Evolutionary conservation across 352 stramenopile species (phyloP).

Genomic region (Blastocystis sp.): DNA sequence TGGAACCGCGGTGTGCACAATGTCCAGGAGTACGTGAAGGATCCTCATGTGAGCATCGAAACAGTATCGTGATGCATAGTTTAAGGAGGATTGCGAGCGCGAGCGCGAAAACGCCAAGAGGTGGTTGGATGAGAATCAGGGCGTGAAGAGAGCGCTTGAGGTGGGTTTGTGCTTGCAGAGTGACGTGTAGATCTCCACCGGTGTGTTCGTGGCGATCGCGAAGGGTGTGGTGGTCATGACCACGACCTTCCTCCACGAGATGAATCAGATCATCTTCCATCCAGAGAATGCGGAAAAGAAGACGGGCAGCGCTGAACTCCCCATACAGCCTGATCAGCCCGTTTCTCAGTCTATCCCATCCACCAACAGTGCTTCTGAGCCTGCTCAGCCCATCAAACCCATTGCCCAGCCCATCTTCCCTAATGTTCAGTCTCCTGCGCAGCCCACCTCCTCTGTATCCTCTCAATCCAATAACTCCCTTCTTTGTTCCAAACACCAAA

Average conservation of each 20-base stretch:
- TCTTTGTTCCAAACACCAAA: not conserved
- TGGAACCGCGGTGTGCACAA: not conserved
- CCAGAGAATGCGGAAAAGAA: too few species aligned
- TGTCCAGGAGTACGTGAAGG: not conserved
- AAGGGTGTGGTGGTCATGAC: not conserved
- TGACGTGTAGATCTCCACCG: not conserved
- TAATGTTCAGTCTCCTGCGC: too few species aligned
- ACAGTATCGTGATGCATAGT: not conserved
- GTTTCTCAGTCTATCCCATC: too few species aligned
- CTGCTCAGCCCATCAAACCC: too few species aligned
- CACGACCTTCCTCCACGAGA: not conserved
- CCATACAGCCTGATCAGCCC: too few species aligned
- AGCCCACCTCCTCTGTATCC: too few species aligned
- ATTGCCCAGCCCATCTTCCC: too few species aligned
- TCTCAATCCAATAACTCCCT: not conserved
- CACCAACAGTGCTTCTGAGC: too few species aligned
- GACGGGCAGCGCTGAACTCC: too few species aligned
- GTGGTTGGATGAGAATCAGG: not conserved
- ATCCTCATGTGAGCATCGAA: not conserved
- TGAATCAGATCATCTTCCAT: not conserved
- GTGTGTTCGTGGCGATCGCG: not conserved
- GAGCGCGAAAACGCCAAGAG: not conserved
- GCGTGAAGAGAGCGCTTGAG: not conserved
- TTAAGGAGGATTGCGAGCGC: not conserved
- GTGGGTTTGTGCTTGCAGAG: not conserved